Conservation (phyloP, 441 rosid species). For the Eruca vesicaria region DNA sequence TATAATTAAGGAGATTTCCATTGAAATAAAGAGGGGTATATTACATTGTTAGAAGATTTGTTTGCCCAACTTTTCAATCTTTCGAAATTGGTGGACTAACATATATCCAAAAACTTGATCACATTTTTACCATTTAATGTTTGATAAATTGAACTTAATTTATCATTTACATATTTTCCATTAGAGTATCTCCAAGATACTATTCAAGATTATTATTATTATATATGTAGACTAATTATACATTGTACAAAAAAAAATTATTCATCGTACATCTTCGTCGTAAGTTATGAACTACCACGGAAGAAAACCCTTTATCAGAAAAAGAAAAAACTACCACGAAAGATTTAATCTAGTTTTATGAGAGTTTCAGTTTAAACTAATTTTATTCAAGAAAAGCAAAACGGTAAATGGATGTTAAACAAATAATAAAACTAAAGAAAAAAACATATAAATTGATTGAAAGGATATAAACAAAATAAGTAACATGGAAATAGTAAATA, state of each 20-base stretch:
- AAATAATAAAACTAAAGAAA: not conserved
- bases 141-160: not conserved
- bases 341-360: too few relatives aligned
- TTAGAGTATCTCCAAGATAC: too few relatives aligned
- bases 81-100: not conserved
- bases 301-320: too few relatives aligned
- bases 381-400: too few relatives aligned
- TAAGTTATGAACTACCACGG: too few relatives aligned
- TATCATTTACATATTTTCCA: too few relatives aligned
- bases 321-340: too few relatives aligned
- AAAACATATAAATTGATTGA: not conserved
- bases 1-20: not conserved
- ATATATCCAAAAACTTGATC: not conserved
- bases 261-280: too few relatives aligned
- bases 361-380: too few relatives aligned
- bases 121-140: not conserved
- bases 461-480: not conserved
- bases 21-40: not conserved
- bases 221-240: too few relatives aligned
- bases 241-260: too few relatives aligned
- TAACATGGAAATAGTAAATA: not conserved
- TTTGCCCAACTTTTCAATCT: not conserved
- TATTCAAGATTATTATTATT: too few relatives aligned
- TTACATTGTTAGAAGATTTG: not conserved
- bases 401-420: not conserved